A percentile compares a stretch with the other conserved stretches of the same genome.
These are phyloP conservation scores for Neurospora sp. DNA, from an alignment of 2,329 filamentous ascomycete species.

Conservation along the genomic window DNA sequence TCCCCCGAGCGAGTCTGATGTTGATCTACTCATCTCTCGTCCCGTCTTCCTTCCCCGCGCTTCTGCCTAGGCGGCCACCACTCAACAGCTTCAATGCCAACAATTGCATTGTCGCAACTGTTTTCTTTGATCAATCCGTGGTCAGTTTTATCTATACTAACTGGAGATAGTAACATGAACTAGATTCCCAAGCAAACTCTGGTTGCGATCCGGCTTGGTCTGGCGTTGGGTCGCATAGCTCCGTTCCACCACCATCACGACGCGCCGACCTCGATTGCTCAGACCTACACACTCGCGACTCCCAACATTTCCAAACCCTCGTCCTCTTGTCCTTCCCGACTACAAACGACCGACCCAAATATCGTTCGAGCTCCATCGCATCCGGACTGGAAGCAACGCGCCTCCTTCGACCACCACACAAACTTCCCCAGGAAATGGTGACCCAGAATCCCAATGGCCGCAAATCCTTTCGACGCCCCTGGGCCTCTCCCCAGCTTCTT, in stretches of 20 bases:
- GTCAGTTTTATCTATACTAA: constrained; percentile 8
- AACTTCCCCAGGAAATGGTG: constrained; percentile 23
- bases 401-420: not conserved
- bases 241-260: not conserved
- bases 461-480: constrained; percentile 36
- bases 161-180: constrained; percentile 28
- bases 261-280: not conserved
- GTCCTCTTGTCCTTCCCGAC: constrained; percentile 1
- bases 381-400: constrained; percentile 4
- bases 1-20: constrained; percentile 3
- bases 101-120: constrained; percentile 7
- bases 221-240: constrained; percentile 16
- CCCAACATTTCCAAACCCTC: not conserved
- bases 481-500: constrained; percentile 32
- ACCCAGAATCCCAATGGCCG: constrained; percentile 39
- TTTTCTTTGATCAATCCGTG: constrained; percentile 3
- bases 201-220: constrained; percentile 16
- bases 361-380: constrained; percentile 6
- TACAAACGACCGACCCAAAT: not conserved
- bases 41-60: not conserved
- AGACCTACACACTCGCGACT: not conserved
- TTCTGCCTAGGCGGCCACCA: constrained; percentile 1
- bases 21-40: not conserved
- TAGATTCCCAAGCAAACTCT: constrained; percentile 23
- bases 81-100: constrained; percentile 10